Conservation (phyloP, 495 filamentous ascomycete species). For the Penicillium turbatum region DNA sequence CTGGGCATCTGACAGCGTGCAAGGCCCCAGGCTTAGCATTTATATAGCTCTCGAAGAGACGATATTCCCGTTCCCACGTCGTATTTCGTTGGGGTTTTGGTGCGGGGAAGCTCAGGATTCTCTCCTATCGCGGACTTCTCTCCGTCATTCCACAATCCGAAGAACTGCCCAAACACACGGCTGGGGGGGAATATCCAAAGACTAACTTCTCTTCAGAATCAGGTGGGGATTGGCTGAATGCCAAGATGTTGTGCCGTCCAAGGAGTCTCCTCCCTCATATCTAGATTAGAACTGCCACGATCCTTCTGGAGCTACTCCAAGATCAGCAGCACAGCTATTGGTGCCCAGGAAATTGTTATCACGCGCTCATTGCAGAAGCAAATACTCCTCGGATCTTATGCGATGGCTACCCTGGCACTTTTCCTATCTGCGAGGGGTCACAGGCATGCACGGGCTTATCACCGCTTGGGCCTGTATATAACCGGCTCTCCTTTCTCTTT, state of each 20-base stretch:
- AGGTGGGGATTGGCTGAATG: conserved; percentile 4
- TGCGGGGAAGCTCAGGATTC: conserved; percentile 2
- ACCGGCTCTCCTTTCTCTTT: neutral
- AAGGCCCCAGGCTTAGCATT: neutral
- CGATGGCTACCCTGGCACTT: neutral
- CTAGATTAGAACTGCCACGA: neutral
- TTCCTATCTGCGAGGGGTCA: conserved; percentile 7
- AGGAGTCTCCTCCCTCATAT: neutral
- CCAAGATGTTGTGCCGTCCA: neutral
- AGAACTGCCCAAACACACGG: no score
- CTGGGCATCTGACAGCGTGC: neutral
- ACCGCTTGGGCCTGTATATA: neutral
- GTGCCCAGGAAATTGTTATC: neutral
- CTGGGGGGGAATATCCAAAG: no score
- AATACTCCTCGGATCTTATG: neutral
- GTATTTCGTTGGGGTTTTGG: neutral
- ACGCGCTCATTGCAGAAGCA: neutral
- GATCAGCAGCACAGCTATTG: conserved; percentile 6
- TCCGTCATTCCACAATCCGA: no score
- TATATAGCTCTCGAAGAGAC: no score
- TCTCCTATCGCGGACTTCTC: conserved; percentile 5
- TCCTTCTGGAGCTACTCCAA: conserved; percentile 8
- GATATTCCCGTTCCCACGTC: no score
- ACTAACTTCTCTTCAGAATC: neutral
- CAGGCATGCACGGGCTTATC: neutral